These are phyloP conservation scores for Aspergillus pseudonomiae DNA, from an alignment of 2,329 filamentous ascomycete genomes.

Conservation along the genomic window DNA sequence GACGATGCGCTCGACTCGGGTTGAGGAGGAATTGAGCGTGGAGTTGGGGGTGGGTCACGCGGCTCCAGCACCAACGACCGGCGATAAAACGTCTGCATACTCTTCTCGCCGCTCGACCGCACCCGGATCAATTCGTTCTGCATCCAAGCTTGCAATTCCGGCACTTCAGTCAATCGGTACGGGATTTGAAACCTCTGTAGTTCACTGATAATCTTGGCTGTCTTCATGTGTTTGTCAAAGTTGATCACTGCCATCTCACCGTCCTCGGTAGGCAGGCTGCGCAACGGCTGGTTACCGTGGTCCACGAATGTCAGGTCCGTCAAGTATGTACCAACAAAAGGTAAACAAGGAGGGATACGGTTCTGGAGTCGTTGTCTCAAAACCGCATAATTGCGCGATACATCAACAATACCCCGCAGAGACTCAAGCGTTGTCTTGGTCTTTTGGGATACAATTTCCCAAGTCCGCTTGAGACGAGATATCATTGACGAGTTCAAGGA, in stretches of 20 bases:
- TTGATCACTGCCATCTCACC: slow-evolving; percentile 81
- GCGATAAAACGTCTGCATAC: slow-evolving; percentile 72
- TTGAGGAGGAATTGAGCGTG: slow-evolving; percentile 26
- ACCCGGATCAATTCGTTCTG: slow-evolving; percentile 78
- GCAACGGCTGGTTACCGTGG: slow-evolving; percentile 85
- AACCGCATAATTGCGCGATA: slow-evolving; percentile 86
- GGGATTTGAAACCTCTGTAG: slow-evolving; percentile 95
- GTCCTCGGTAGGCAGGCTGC: slow-evolving; percentile 70
- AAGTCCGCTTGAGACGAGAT: slow-evolving; percentile 82
- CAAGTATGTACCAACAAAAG: slow-evolving; percentile 93
- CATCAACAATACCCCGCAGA: slow-evolving; percentile 83
- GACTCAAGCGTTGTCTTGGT: slow-evolving; percentile 77
- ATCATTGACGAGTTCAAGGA: slow-evolving; percentile 91
- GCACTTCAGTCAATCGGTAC: slow-evolving; percentile 78
- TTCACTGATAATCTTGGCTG: slow-evolving; percentile 92
- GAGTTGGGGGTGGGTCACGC: slow-evolving; percentile 35
- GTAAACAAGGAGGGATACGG: slow-evolving; percentile 87
- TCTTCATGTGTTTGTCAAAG: slow-evolving; percentile 95
- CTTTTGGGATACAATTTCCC: slow-evolving; percentile 84
- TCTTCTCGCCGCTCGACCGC: slow-evolving; percentile 64
- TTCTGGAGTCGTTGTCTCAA: slow-evolving; percentile 81
- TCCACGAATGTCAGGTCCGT: slow-evolving; percentile 96
- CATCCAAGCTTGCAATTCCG: slow-evolving; percentile 93
- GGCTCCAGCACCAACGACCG: slow-evolving; percentile 85
- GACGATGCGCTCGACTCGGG: slow-evolving; percentile 36